A percentile compares a stretch with the other conserved stretches of the same genome.
phyloP scores from a whole-genome alignment of 2,329 filamentous ascomycete genomes.

The Ascocoryne sarcoides region DNA sequence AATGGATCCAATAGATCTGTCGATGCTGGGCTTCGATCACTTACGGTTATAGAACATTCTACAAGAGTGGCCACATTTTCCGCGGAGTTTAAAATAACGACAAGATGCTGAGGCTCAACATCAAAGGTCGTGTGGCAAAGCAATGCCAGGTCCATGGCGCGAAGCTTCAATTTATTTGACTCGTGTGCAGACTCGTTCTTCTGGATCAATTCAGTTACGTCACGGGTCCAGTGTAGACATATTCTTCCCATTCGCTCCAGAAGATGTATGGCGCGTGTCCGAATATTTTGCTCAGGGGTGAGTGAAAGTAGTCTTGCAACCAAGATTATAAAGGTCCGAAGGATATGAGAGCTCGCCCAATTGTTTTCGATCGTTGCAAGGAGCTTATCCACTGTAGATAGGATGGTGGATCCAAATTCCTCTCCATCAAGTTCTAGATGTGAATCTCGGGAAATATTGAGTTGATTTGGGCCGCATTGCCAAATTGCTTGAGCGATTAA shows the following conservation, averaged over 20 bases:
- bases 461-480: slow-evolving; percentile 35
- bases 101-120: slow-evolving; percentile 29
- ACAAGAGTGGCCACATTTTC: slow-evolving; percentile 29
- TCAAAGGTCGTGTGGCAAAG: slow-evolving; percentile 38
- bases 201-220: slow-evolving; percentile 8
- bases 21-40: slow-evolving; percentile 29
- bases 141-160: slow-evolving; percentile 33
- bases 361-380: slow-evolving; percentile 36
- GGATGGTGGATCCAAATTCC: slow-evolving; percentile 28
- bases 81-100: slow-evolving; percentile 19
- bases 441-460: slow-evolving; percentile 21
- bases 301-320: slow-evolving; percentile 36
- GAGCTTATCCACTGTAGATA: slow-evolving; percentile 27
- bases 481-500: slow-evolving; percentile 41
- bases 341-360: slow-evolving; percentile 39
- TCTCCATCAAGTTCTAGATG: slow-evolving; percentile 32
- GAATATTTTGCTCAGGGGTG: slow-evolving; percentile 18
- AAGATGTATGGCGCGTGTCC: slow-evolving; percentile 23
- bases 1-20: slow-evolving; percentile 31
- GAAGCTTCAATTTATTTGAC: slow-evolving; percentile 27
- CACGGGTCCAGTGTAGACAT: slow-evolving; percentile 33
- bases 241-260: slow-evolving; percentile 29
- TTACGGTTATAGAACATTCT: slow-evolving; percentile 31
- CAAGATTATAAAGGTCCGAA: slow-evolving; percentile 34
- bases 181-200: slow-evolving; percentile 21